Conservation (phyloP, 1,139 yeast species). For the Blastobotrys illinoisensis region DNA sequence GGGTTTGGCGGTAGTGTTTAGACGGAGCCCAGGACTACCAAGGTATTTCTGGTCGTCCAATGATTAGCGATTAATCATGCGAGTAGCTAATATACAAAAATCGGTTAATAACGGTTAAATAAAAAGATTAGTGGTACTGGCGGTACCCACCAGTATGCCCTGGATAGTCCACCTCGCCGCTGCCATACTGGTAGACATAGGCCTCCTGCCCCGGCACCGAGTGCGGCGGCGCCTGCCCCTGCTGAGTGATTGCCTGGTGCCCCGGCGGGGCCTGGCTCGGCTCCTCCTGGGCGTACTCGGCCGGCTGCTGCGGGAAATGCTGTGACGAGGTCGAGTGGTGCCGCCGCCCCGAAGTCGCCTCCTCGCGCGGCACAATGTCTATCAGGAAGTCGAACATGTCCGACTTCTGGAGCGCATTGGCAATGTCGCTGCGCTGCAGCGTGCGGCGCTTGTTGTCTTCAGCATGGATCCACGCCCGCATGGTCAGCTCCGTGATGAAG, state of each 20-base stretch:
- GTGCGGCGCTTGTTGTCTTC: conserved; percentile 94
- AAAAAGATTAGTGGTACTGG: conserved; percentile 16
- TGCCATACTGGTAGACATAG: conserved; percentile 13
- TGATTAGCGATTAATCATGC: background rate
- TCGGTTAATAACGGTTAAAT: background rate
- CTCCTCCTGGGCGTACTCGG: conserved; percentile 9
- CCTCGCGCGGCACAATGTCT: conserved; percentile 83
- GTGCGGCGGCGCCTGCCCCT: background rate
- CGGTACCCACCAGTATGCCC: conserved; percentile 23
- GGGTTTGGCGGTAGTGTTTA: too few relatives aligned
- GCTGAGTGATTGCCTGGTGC: background rate
- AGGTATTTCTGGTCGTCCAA: too few relatives aligned
- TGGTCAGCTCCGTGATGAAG: conserved; percentile 90
- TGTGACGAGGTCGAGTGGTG: conserved; percentile 6
- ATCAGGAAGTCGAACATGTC: conserved; percentile 97
- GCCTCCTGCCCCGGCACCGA: conserved; percentile 4
- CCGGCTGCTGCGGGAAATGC: conserved; percentile 9
- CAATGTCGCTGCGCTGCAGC: conserved; percentile 87
- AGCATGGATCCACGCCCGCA: conserved; percentile 99
- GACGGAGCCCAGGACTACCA: too few relatives aligned
- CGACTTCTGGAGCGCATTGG: conserved; percentile 88
- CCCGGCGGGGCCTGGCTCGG: background rate
- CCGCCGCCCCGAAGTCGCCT: conserved; percentile 22
- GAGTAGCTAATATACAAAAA: background rate
- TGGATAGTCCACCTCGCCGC: conserved; percentile 11